These are phyloP conservation scores for Venturia effusa DNA, from an alignment of 2,329 filamentous ascomycete genomes.

Conservation along the genomic window DNA sequence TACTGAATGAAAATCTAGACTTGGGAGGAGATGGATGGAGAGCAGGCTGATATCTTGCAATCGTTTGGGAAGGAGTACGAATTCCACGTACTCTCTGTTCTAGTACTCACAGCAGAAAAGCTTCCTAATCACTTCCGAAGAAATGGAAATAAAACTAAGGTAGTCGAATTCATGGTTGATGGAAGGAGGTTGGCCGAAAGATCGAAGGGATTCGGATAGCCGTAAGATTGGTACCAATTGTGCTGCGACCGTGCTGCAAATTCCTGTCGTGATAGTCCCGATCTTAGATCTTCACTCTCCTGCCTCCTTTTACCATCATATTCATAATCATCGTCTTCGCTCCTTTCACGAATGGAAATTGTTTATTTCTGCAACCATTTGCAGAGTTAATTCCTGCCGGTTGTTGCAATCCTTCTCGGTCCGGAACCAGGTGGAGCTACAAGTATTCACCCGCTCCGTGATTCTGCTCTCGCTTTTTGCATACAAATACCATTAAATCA, in stretches of 20 bases:
- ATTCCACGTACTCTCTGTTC: no score
- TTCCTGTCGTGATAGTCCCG: no score
- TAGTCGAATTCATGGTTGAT: not conserved
- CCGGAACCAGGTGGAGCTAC: no score
- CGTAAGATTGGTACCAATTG: not conserved
- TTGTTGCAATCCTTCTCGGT: no score
- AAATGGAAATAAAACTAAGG: not conserved
- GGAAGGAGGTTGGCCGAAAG: not conserved
- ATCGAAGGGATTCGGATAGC: not conserved
- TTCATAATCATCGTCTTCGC: no score
- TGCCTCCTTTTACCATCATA: no score
- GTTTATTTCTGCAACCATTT: no score
- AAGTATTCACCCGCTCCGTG: no score
- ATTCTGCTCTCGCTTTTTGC: no score
- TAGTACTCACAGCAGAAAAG: not conserved
- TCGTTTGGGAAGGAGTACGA: not conserved
- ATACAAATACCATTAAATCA: no score
- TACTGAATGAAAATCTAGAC: not conserved
- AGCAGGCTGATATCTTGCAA: not conserved
- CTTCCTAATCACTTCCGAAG: not conserved
- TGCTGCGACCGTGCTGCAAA: not conserved
- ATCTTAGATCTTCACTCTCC: not conserved
- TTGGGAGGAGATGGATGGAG: not conserved
- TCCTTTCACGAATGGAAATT: no score
- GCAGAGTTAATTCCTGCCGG: no score